Evolutionary conservation across 192 early-diverging fungal species (phyloP).

Genomic region (Coemansia sp.): DNA sequence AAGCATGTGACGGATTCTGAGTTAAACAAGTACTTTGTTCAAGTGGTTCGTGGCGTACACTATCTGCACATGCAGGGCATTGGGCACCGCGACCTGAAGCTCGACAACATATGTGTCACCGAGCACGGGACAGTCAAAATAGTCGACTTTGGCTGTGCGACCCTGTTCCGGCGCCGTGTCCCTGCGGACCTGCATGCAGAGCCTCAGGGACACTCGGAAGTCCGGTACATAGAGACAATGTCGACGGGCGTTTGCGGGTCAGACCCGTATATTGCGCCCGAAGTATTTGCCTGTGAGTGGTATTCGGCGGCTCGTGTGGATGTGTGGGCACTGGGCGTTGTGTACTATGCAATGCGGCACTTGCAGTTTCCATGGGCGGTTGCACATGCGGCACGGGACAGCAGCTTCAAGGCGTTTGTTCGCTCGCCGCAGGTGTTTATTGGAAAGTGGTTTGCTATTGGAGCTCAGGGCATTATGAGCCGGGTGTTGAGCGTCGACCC

Average conservation of each 20-base stretch:
- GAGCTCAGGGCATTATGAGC: constrained; percentile 9
- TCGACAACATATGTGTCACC: constrained; percentile 85
- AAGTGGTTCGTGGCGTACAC: constrained; percentile 69
- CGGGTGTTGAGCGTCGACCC: constrained; percentile 35
- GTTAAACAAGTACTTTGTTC: constrained; percentile 77
- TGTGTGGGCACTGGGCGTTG: constrained; percentile 86
- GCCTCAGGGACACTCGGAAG: not conserved
- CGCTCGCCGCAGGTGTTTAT: constrained; percentile 19
- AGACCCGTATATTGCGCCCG: constrained; percentile 95
- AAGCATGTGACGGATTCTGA: constrained; percentile 11
- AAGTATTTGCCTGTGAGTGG: constrained; percentile 57
- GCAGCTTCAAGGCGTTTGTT: constrained; percentile 18
- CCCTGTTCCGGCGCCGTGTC: constrained; percentile 41
- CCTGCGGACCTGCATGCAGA: not conserved
- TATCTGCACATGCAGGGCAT: constrained; percentile 81
- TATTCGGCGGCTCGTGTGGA: constrained; percentile 82
- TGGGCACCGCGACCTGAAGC: constrained; percentile 88
- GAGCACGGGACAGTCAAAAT: constrained; percentile 70
- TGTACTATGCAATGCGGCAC: constrained; percentile 70
- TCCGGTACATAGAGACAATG: constrained; percentile 35
- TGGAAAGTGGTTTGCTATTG: constrained; percentile 29
- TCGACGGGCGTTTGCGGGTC: constrained; percentile 76
- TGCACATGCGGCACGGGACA: constrained; percentile 45
- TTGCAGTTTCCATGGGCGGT: constrained; percentile 67
- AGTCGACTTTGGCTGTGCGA: constrained; percentile 77